Percentiles rank a stretch among this genome's conserved stretches.
Evolutionary conservation across 805 yeast genomes (phyloP).

Genomic region (Barnettozyma pratensis): DNA sequence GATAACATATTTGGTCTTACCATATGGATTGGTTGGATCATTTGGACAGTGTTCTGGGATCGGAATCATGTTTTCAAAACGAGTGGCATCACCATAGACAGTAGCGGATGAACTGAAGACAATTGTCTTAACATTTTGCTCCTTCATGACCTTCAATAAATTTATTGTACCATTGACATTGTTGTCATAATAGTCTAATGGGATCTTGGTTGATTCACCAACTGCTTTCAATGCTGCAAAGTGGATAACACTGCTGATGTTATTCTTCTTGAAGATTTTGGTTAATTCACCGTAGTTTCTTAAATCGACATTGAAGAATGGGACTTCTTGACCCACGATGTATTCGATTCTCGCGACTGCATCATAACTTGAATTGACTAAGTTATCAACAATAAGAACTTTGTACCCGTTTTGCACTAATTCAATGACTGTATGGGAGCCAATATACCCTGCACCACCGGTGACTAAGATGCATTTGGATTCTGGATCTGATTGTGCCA

Average conservation of each 20-base stretch:
- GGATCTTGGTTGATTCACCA: slow-evolving; percentile 67
- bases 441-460: slow-evolving; percentile 87
- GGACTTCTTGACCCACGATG: not conserved
- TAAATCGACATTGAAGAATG: slow-evolving; percentile 44
- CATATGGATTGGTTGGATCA: slow-evolving; percentile 75
- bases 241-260: slow-evolving; percentile 51
- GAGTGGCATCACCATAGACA: slow-evolving; percentile 78
- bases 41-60: slow-evolving; percentile 71
- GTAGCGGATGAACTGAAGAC: slow-evolving; percentile 81
- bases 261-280: slow-evolving; percentile 41
- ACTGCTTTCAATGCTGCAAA: slow-evolving; percentile 84
- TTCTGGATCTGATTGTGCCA: no score
- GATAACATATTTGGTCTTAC: slow-evolving; percentile 61
- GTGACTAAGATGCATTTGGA: slow-evolving; percentile 39
- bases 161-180: slow-evolving; percentile 62
- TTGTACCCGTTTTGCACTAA: slow-evolving; percentile 56
- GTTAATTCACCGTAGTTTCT: slow-evolving; percentile 44
- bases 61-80: slow-evolving; percentile 54
- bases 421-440: slow-evolving; percentile 72
- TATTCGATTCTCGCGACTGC: slow-evolving; percentile 32
- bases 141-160: slow-evolving; percentile 40
- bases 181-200: slow-evolving; percentile 62
- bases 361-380: slow-evolving; percentile 61
- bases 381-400: slow-evolving; percentile 70
- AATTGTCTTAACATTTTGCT: slow-evolving; percentile 37